Percentiles rank a stretch among this genome's conserved stretches.
Conservation (phyloP, 345 rosid species). For the Raphanus sativus region DNA sequence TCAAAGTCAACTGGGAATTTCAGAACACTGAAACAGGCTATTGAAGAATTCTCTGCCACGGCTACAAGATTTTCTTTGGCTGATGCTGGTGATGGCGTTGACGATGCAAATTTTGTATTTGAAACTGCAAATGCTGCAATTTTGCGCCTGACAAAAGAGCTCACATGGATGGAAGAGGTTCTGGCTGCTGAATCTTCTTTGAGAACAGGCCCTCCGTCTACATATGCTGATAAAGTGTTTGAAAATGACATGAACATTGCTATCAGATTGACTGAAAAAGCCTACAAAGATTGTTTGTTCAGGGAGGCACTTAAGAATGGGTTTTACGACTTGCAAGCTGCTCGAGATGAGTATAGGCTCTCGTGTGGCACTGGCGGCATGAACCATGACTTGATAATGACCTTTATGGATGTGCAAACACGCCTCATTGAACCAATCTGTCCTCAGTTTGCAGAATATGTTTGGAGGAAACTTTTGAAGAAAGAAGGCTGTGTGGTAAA, state of each 20-base stretch:
- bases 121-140: constrained; percentile 92
- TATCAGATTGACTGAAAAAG: constrained; percentile 50
- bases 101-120: constrained; percentile 85
- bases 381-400: too few relatives aligned
- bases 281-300: constrained; percentile 69
- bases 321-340: constrained; percentile 90
- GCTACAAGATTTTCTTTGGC: constrained; percentile 83
- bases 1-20: constrained; percentile 95
- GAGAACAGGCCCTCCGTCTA: constrained; percentile 66
- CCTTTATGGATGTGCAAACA: constrained; percentile 49
- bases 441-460: constrained; percentile 87
- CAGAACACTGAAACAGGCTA: constrained; percentile 76
- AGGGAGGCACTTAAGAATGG: constrained; percentile 91
- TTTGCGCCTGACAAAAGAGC: constrained; percentile 34
- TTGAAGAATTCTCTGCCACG: constrained; percentile 84
- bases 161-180: constrained; percentile 85
- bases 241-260: constrained; percentile 57
- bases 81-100: constrained; percentile 58
- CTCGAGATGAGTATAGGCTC: constrained; percentile 86
- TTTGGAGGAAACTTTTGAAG: constrained; percentile 83
- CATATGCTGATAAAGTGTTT: constrained; percentile 85
- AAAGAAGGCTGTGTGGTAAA: constrained; percentile 72
- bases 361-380: constrained; percentile 76
- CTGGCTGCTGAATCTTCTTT: constrained; percentile 62
- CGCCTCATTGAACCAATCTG: constrained; percentile 84